These are phyloP conservation scores for Paramecium pentaurelia DNA, from an alignment of 73 alveolate genomes.

Conservation along the genomic window DNA sequence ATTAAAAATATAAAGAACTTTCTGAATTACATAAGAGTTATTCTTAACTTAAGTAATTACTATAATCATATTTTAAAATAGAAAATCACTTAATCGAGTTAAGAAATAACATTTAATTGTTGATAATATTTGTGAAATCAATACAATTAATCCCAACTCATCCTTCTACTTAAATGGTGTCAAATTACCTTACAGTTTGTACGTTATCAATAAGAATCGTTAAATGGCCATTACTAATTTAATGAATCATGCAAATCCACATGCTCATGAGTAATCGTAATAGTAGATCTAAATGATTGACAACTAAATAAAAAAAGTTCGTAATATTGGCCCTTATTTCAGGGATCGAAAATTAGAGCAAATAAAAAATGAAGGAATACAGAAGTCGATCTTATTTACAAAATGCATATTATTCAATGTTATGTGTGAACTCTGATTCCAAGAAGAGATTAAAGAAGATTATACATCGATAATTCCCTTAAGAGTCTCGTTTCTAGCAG, in stretches of 20 bases:
- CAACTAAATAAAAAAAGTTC: not conserved
- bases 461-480: not conserved
- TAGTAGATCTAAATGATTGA: not conserved
- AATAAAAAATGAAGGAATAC: not conserved
- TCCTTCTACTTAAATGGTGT: not conserved
- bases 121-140: not conserved
- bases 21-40: not conserved
- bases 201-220: not conserved
- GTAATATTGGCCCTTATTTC: not conserved
- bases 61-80: not conserved
- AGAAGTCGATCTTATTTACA: slow-evolving; percentile 1
- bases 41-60: not conserved
- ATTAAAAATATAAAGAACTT: not conserved
- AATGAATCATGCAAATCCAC: not conserved
- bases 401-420: not conserved
- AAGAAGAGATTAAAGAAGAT: not conserved
- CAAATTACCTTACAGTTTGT: not conserved
- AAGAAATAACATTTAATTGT: not conserved
- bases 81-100: not conserved
- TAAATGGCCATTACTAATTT: not conserved
- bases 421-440: not conserved
- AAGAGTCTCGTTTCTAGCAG: slow-evolving; percentile 33
- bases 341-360: not conserved
- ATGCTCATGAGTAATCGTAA: not conserved
- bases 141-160: not conserved